phyloP scores from a whole-genome alignment of 257 asterid genomes.

The Verbena officinalis region DNA sequence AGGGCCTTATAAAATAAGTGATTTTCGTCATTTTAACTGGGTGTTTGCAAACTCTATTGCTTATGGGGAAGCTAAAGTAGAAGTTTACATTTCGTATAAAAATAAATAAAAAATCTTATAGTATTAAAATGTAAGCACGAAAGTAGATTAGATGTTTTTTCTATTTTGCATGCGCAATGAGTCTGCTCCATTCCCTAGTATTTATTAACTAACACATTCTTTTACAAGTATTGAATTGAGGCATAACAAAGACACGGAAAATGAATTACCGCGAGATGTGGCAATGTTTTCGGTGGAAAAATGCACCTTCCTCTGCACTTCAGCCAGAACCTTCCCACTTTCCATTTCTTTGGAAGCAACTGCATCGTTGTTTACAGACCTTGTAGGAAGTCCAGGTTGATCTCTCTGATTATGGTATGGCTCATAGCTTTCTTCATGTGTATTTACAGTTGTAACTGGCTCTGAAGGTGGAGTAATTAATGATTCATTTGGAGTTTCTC shows the following conservation, averaged over 20 bases:
- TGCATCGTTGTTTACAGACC: conserved; percentile 37
- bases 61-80: too few species aligned
- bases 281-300: conserved; percentile 49
- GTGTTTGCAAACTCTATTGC: too few species aligned
- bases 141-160: too few species aligned
- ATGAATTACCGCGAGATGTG: conserved; percentile 59
- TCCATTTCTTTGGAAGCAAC: conserved; percentile 46
- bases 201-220: not conserved
- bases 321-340: conserved; percentile 41
- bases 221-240: conserved; percentile 13
- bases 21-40: too few species aligned
- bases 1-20: too few species aligned
- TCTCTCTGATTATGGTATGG: conserved; percentile 44
- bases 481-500: conserved; percentile 52
- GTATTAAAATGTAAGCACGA: too few species aligned
- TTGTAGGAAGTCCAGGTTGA: conserved; percentile 44
- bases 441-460: conserved; percentile 54
- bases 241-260: conserved; percentile 6
- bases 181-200: not conserved
- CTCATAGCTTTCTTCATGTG: conserved; percentile 44
- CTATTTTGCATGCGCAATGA: too few species aligned
- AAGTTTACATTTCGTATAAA: too few species aligned
- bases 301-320: conserved; percentile 81
- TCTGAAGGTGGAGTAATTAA: conserved; percentile 62
- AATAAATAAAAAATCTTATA: too few species aligned